Conservation (phyloP, 305 asterid genomes). For the Fraxinus velutina region DNA sequence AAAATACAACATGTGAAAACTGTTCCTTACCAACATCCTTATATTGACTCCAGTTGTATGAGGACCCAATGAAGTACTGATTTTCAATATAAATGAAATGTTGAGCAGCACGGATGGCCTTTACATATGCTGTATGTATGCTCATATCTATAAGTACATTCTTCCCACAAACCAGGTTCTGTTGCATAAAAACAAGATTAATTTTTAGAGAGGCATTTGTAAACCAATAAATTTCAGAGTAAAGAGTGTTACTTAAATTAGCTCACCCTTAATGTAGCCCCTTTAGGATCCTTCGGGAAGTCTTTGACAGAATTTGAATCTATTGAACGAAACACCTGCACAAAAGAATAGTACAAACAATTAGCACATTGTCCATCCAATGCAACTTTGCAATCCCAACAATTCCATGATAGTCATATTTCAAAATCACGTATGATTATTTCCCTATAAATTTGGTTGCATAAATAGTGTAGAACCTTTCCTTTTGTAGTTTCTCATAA, state of each 20-base stretch:
- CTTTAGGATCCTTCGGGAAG: slow-evolving; percentile 93
- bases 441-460: background rate
- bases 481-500: background rate
- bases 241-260: slow-evolving; percentile 13
- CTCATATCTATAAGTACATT: slow-evolving; percentile 94
- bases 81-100: slow-evolving; percentile 93
- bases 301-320: slow-evolving; percentile 95
- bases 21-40: slow-evolving; percentile 66
- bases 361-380: slow-evolving; percentile 6
- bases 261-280: slow-evolving; percentile 65
- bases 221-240: background rate
- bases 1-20: background rate
- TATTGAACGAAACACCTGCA: slow-evolving; percentile 89
- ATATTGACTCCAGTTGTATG: slow-evolving; percentile 79
- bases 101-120: slow-evolving; percentile 94
- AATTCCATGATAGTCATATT: background rate
- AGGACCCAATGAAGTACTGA: slow-evolving; percentile 97
- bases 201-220: slow-evolving; percentile 7
- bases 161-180: slow-evolving; percentile 94
- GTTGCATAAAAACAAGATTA: slow-evolving; percentile 26
- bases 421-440: background rate
- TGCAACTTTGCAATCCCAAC: slow-evolving; percentile 14
- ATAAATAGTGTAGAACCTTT: background rate
- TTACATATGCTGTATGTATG: slow-evolving; percentile 88
- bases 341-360: slow-evolving; percentile 20